These are phyloP conservation scores for Kuraishia ogatae DNA, from an alignment of 805 yeast genomes.

Conservation along the genomic window DNA sequence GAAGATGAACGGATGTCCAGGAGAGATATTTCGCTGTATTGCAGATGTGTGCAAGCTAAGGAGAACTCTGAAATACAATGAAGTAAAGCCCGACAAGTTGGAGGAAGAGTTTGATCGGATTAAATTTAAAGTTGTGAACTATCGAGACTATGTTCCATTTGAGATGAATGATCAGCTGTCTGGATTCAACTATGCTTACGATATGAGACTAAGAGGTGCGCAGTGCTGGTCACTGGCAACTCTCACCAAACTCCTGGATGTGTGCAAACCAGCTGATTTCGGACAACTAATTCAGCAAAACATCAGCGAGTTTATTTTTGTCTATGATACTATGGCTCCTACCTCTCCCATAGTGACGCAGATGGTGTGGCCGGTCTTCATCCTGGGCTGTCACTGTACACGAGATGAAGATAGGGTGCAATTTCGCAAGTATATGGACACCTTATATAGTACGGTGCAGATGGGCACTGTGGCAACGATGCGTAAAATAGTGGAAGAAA, in stretches of 20 bases:
- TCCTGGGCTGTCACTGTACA: constrained; percentile 35
- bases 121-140: constrained; percentile 27
- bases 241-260: constrained; percentile 19
- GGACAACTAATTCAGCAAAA: constrained; percentile 20
- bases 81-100: neutral
- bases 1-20: constrained; percentile 53
- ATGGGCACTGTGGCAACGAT: constrained; percentile 45
- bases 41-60: constrained; percentile 33
- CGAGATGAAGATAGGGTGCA: constrained; percentile 21
- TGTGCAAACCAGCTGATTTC: constrained; percentile 12
- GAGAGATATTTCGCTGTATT: constrained; percentile 41
- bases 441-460: constrained; percentile 36
- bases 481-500: constrained; percentile 30
- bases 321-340: constrained; percentile 36
- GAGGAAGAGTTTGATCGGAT: constrained; percentile 21
- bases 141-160: constrained; percentile 37
- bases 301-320: constrained; percentile 37
- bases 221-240: constrained; percentile 47
- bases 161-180: constrained; percentile 5
- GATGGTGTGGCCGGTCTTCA: constrained; percentile 57
- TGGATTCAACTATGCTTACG: constrained; percentile 15
- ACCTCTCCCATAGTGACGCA: constrained; percentile 43
- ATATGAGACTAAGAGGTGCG: constrained; percentile 37
- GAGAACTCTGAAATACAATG: constrained; percentile 14
- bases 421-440: constrained; percentile 27